Percentiles rank a stretch among this genome's conserved stretches.
Conservation (phyloP, 2,329 filamentous ascomycete species). For the Cadophora sp. region DNA sequence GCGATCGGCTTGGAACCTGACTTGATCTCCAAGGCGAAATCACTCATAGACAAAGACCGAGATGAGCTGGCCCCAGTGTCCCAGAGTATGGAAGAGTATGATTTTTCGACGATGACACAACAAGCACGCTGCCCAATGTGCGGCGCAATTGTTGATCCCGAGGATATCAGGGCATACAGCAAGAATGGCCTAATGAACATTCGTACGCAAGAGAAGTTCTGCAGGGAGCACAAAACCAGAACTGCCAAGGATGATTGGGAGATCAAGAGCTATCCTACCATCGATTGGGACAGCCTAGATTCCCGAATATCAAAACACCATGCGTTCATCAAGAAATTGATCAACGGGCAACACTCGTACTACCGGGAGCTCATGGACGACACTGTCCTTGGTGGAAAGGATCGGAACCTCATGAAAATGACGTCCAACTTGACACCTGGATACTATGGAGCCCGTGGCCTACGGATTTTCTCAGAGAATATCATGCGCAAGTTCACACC, state of each 20-base stretch:
- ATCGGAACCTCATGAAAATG: slow-evolving; percentile 64
- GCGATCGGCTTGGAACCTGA: slow-evolving; percentile 19
- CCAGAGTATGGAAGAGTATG: slow-evolving; percentile 18
- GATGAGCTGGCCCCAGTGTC: neutral
- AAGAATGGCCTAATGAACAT: slow-evolving; percentile 62
- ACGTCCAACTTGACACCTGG: slow-evolving; percentile 66
- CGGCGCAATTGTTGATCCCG: slow-evolving; percentile 60
- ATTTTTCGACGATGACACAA: slow-evolving; percentile 38
- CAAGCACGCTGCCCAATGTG: slow-evolving; percentile 69
- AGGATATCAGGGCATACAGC: slow-evolving; percentile 60
- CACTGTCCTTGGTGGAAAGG: slow-evolving; percentile 62
- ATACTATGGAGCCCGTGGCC: slow-evolving; percentile 82
- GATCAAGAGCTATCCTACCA: slow-evolving; percentile 67
- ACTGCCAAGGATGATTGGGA: slow-evolving; percentile 53
- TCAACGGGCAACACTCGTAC: slow-evolving; percentile 61
- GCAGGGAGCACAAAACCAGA: slow-evolving; percentile 64
- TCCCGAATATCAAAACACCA: slow-evolving; percentile 64
- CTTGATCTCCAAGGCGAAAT: slow-evolving; percentile 19
- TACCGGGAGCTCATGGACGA: slow-evolving; percentile 64
- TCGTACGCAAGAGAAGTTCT: slow-evolving; percentile 67
- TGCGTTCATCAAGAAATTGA: slow-evolving; percentile 60
- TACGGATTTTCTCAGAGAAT: slow-evolving; percentile 73
- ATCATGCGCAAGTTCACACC: slow-evolving; percentile 66
- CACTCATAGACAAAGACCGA: slow-evolving; percentile 17
- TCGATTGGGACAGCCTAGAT: slow-evolving; percentile 71